These are phyloP conservation scores for Poronia punctata DNA, from an alignment of 495 filamentous ascomycete species.

Conservation along the genomic window DNA sequence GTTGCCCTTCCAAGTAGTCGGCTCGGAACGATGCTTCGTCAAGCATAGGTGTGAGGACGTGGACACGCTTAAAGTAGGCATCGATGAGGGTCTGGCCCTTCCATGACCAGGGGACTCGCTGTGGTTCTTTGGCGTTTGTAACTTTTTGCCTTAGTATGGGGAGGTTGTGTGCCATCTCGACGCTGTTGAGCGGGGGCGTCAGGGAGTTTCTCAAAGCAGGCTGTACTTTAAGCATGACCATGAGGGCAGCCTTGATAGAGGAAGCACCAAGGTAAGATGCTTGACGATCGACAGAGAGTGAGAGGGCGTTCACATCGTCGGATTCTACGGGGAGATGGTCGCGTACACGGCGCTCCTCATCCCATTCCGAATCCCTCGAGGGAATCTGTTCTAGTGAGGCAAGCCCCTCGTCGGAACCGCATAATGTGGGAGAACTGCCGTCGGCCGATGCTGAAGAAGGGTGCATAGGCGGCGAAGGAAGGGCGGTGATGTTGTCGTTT, in stretches of 20 bases:
- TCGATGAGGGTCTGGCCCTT: constrained; percentile 61
- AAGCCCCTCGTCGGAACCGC: constrained; percentile 38
- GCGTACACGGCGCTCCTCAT: constrained; percentile 46
- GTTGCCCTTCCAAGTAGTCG: constrained; percentile 58
- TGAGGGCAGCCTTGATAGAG: constrained; percentile 71
- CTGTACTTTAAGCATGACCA: constrained; percentile 72
- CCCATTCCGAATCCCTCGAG: constrained; percentile 48
- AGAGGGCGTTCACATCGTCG: constrained; percentile 76
- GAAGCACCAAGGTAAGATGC: constrained; percentile 78
- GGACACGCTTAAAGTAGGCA: constrained; percentile 70
- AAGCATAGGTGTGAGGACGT: constrained; percentile 68
- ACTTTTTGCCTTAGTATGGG: constrained; percentile 43
- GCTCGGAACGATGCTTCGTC: constrained; percentile 69
- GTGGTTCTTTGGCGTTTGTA: constrained; percentile 39
- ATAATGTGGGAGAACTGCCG: constrained; percentile 37
- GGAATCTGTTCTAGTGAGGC: constrained; percentile 48
- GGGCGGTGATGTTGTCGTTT: constrained; percentile 32
- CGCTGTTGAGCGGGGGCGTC: constrained; percentile 40
- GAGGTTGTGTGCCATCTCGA: constrained; percentile 40
- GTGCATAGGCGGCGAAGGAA: constrained; percentile 38
- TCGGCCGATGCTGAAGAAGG: constrained; percentile 36
- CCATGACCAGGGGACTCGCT: constrained; percentile 50
- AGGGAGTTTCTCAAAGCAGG: constrained; percentile 56
- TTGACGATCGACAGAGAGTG: constrained; percentile 61
- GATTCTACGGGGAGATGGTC: constrained; percentile 61